Percentiles rank a stretch among this genome's conserved stretches.
Evolutionary conservation across 2,329 filamentous ascomycete species (phyloP).

Genomic region (Colletotrichum nymphaeae): DNA sequence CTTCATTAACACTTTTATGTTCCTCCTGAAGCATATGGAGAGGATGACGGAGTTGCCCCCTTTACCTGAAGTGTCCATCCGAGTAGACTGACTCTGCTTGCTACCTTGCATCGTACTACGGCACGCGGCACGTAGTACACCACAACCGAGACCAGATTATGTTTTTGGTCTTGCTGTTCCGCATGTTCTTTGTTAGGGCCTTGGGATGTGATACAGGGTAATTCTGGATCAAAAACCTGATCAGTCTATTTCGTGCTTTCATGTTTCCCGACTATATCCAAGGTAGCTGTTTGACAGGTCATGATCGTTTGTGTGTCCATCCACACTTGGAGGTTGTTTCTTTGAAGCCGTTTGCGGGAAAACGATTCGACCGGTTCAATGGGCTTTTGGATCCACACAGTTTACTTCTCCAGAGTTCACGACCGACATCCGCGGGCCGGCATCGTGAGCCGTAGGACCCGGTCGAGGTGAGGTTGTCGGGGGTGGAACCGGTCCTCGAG

Average conservation of each 20-base stretch:
- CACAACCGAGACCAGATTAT: accelerated
- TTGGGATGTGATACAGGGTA: too few relatives aligned
- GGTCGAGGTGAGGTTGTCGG: slow-evolving; percentile 25
- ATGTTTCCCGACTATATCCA: too few relatives aligned
- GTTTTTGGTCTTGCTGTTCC: too few relatives aligned
- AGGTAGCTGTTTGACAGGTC: too few relatives aligned
- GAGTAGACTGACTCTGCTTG: background rate
- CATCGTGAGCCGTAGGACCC: slow-evolving; percentile 7
- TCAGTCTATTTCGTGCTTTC: too few relatives aligned
- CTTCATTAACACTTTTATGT: slow-evolving; percentile 9
- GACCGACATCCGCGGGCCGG: slow-evolving; percentile 29
- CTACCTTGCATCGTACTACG: background rate
- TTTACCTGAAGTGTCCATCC: too few relatives aligned
- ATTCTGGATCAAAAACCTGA: too few relatives aligned
- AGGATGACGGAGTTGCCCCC: background rate
- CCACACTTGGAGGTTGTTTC: too few relatives aligned
- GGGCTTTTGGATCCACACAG: background rate
- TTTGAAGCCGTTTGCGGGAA: background rate
- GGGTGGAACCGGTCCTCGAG: background rate
- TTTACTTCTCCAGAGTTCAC: background rate
- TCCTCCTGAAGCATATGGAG: background rate
- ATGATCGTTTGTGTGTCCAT: too few relatives aligned
- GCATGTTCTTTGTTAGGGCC: too few relatives aligned
- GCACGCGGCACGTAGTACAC: background rate
- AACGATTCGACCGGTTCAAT: background rate